Percentiles rank a stretch among this genome's conserved stretches.
These are phyloP conservation scores for Capsicum rhomboideum DNA, from an alignment of 257 asterid species.

Conservation along the genomic window DNA sequence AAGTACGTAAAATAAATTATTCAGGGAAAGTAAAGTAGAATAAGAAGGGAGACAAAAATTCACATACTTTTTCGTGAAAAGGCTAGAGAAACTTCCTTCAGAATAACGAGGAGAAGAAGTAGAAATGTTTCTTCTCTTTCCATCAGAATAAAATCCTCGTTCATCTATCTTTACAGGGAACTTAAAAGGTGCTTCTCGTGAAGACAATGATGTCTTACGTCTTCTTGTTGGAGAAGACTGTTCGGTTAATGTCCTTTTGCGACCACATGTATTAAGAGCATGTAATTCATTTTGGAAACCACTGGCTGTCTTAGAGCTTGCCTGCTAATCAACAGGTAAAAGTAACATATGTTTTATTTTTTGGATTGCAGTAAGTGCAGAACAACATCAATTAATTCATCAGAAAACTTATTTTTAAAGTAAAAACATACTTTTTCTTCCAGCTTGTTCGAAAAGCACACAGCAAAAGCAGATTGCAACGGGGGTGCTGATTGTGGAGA, in stretches of 20 bases:
- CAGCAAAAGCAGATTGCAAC: constrained; percentile 25
- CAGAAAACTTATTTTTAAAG: background rate
- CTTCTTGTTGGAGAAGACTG: constrained; percentile 13
- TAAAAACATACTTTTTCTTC: constrained; percentile 22
- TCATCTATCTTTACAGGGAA: constrained; percentile 32
- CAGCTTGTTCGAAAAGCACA: constrained; percentile 25
- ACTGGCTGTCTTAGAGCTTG: constrained; percentile 7
- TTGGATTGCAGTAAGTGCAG: background rate
- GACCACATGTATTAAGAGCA: constrained; percentile 21
- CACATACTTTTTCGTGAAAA: constrained; percentile 35
- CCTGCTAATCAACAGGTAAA: constrained; percentile 32
- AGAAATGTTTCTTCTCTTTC: constrained; percentile 17
- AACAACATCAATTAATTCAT: background rate
- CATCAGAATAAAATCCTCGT: constrained; percentile 18
- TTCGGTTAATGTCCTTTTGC: constrained; percentile 16
- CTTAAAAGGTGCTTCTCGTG: constrained; percentile 37
- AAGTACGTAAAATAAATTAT: background rate
- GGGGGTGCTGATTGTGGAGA: constrained; percentile 23
- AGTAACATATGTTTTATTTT: background rate
- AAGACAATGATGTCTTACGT: constrained; percentile 23
- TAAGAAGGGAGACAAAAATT: background rate
- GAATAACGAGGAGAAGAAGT: constrained; percentile 22
- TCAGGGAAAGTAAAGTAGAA: background rate
- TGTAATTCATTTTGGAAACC: constrained; percentile 35
- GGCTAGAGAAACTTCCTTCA: constrained; percentile 17